phyloP scores from a whole-genome alignment of 2,329 filamentous ascomycete species.

The Teratosphaeria viscida region DNA sequence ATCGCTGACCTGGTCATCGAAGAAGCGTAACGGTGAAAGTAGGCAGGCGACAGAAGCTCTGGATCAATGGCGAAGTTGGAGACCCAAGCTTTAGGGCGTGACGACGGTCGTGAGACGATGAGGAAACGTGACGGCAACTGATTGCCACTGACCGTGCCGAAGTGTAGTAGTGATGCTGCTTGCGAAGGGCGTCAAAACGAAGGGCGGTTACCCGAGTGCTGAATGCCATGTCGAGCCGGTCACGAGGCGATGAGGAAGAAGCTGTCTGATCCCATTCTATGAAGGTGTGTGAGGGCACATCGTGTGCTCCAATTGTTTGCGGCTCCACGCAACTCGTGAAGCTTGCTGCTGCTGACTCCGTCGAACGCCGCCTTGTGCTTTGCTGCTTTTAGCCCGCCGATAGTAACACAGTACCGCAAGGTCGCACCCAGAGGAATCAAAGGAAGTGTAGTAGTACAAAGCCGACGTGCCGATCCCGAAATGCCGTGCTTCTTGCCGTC shows the following conservation, averaged over 20 bases:
- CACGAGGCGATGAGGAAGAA: constrained; percentile 2
- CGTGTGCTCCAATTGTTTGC: not conserved
- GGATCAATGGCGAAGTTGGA: not conserved
- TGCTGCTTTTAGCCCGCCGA: constrained; percentile 1
- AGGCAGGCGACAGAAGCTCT: not conserved
- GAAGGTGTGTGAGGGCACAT: constrained; percentile 3
- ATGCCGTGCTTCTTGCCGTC: constrained; percentile 5
- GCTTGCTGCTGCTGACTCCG: constrained; percentile 4
- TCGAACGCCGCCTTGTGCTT: not conserved
- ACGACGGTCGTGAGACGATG: not conserved
- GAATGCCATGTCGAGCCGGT: constrained; percentile 1
- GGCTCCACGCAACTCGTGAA: not conserved
- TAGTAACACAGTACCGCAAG: constrained; percentile 25
- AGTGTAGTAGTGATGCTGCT: not conserved
- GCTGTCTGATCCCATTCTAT: constrained; percentile 9
- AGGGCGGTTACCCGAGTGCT: not conserved
- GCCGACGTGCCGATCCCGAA: constrained; percentile 8
- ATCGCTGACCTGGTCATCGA: not conserved
- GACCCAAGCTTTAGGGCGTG: not conserved
- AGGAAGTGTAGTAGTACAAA: constrained; percentile 18
- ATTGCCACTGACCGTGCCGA: not conserved
- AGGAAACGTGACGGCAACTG: not conserved
- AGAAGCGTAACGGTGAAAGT: not conserved
- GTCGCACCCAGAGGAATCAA: constrained; percentile 18
- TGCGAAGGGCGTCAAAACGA: not conserved